These are phyloP conservation scores for Russula lepida DNA, from an alignment of 768 basidiomycete genomes.

Conservation along the genomic window DNA sequence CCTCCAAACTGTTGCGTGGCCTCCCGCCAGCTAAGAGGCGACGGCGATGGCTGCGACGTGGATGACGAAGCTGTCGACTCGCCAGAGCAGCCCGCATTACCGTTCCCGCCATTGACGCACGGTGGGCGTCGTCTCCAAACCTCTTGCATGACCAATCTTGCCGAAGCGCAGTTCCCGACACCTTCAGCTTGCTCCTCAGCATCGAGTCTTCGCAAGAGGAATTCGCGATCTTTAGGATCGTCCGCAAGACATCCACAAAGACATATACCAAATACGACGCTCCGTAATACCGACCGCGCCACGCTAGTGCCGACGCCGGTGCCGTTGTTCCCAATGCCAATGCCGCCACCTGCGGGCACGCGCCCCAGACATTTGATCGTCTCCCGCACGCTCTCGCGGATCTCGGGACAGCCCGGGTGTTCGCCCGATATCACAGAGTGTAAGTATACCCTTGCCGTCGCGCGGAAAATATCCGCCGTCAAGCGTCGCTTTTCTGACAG, in stretches of 20 bases:
- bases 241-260: constrained; percentile 65
- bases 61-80: neutral
- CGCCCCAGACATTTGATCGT: constrained; percentile 41
- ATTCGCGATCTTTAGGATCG: constrained; percentile 33
- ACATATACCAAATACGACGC: constrained; percentile 72
- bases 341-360: constrained; percentile 26
- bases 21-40: constrained; percentile 53
- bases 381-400: constrained; percentile 44
- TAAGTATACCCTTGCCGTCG: constrained; percentile 66
- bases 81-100: neutral
- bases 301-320: constrained; percentile 16
- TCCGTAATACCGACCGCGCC: constrained; percentile 54
- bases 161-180: constrained; percentile 59
- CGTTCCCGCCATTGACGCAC: neutral
- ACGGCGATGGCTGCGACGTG: neutral
- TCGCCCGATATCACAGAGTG: constrained; percentile 71
- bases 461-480: constrained; percentile 51
- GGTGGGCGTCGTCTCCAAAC: constrained; percentile 44
- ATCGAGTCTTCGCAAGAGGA: constrained; percentile 39
- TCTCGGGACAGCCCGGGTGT: constrained; percentile 56
- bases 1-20: constrained; percentile 33
- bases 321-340: neutral
- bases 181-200: constrained; percentile 41
- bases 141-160: constrained; percentile 41
- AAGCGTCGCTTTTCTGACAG: constrained; percentile 29